Evolutionary conservation across 2,329 filamentous ascomycete genomes (phyloP), one percentile per base, ranked within the genome.

Genomic region (Sphaerulina musiva): DNA sequence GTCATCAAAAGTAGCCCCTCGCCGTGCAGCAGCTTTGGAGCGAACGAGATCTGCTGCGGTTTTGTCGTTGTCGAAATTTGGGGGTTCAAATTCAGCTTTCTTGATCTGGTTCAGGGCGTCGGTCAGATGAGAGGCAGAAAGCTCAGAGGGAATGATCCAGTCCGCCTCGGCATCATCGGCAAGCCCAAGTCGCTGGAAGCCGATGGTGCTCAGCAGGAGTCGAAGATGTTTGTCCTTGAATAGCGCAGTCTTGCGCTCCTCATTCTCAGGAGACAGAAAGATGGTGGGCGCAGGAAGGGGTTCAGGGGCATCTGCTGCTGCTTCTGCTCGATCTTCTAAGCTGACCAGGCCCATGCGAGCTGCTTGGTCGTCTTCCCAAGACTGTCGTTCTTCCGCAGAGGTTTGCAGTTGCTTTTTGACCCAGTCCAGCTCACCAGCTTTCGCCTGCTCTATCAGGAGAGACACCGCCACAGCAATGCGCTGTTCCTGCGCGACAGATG

Each of bases 141-240:
- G 64, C 0, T 76, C 72, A 1, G 82, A 78, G 0, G 90, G 87
- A 40, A 97, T 78, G 42, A 87, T 74, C 93, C 93, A 97, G 0
- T 78, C 75, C 1, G 87, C 85, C 54, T 92, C 86, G 0, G 80
- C 78, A 3, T 87, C 84, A 65, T 95, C 88, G 41, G 89, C 84
- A 38, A 74, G 69, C 32, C 80, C 81, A 6, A 81, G 67, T 48
- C 84, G 78, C 64, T 86, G 78, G 57, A 95, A 81, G 0, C 87
- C 87, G 14, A 86, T 77, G 0, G 93, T 77, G 1, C 78, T 85
- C 80, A 97, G 86, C 3, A 98, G 79, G 1, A 97, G 82, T 34
- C 91, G 86, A 2, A 97, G 78, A 64, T 92, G 85, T 8, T 87
- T 84, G 70, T 97, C 95, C 67, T 89, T 95, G 75, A 95, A 95